phyloP scores from a whole-genome alignment of 2,329 filamentous ascomycete genomes.

The Thielaviopsis populi region DNA sequence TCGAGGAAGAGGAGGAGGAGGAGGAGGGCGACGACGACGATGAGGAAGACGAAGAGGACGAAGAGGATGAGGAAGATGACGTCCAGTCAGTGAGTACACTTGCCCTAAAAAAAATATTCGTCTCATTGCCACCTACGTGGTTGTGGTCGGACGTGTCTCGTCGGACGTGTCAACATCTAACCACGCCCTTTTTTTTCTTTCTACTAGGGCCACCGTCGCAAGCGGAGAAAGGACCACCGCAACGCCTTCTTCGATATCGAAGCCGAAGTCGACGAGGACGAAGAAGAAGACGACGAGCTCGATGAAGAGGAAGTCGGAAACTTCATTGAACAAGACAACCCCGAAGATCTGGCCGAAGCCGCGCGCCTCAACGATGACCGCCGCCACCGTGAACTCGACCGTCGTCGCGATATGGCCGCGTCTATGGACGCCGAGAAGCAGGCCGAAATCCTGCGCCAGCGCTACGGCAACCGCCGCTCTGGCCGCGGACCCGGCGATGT shows the following conservation, averaged over 20 bases:
- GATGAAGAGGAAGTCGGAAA: conserved; percentile 70
- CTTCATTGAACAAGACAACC: conserved; percentile 79
- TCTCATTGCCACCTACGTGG: too few relatives aligned
- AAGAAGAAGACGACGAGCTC: conserved; percentile 76
- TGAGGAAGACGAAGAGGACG: conserved; percentile 35
- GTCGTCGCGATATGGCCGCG: conserved; percentile 71
- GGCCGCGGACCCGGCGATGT: conserved; percentile 52
- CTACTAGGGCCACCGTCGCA: conserved; percentile 51
- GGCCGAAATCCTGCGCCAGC: conserved; percentile 70
- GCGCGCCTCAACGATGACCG: conserved; percentile 77
- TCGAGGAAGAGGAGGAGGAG: conserved; percentile 22
- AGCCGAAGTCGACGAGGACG: conserved; percentile 92
- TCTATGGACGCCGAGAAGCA: conserved; percentile 90
- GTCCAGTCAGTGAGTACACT: conserved; percentile 45
- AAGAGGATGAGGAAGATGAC: conserved; percentile 40
- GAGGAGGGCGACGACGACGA: conserved; percentile 26
- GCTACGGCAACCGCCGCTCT: conserved; percentile 67
- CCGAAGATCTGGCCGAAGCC: conserved; percentile 71
- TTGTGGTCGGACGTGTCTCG: too few relatives aligned
- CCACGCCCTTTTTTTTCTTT: background rate
- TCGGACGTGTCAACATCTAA: background rate
- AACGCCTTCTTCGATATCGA: conserved; percentile 94
- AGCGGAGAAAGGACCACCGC: conserved; percentile 61
- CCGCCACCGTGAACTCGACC: conserved; percentile 84
- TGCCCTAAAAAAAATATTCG: too few relatives aligned